phyloP scores from a whole-genome alignment of 495 filamentous ascomycete species.

The Neurospora sp. region DNA sequence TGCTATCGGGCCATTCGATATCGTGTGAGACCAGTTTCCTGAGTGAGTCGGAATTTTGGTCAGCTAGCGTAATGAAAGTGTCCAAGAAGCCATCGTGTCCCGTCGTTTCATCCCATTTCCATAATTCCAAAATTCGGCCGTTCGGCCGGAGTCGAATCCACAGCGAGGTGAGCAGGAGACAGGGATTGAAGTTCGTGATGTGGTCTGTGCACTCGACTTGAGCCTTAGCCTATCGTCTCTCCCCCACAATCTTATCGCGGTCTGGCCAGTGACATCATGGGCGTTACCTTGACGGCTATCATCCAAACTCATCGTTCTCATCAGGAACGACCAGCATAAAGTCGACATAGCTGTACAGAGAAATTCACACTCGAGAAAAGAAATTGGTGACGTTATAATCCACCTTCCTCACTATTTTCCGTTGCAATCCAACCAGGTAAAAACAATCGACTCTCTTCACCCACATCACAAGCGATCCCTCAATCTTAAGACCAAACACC shows the following conservation, averaged over 20 bases:
- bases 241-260: background rate
- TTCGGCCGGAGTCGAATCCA: background rate
- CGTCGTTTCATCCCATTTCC: background rate
- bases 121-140: background rate
- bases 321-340: background rate
- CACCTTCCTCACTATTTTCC: too few species aligned
- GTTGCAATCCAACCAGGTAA: background rate
- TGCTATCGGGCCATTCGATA: background rate
- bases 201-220: background rate
- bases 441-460: background rate
- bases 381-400: too few species aligned
- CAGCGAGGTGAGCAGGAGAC: background rate
- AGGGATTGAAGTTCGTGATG: background rate
- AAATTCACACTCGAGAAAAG: too few species aligned
- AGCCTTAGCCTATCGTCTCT: background rate
- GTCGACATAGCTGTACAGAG: background rate
- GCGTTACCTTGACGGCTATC: background rate
- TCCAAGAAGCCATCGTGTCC: background rate
- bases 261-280: constrained; percentile 3
- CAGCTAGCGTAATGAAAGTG: background rate
- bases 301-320: background rate
- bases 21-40: background rate
- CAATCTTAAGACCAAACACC: background rate
- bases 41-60: background rate
- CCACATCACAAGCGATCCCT: background rate